Conservation (phyloP, 179 eudicot genomes). For the Carnegiea gigantea region DNA sequence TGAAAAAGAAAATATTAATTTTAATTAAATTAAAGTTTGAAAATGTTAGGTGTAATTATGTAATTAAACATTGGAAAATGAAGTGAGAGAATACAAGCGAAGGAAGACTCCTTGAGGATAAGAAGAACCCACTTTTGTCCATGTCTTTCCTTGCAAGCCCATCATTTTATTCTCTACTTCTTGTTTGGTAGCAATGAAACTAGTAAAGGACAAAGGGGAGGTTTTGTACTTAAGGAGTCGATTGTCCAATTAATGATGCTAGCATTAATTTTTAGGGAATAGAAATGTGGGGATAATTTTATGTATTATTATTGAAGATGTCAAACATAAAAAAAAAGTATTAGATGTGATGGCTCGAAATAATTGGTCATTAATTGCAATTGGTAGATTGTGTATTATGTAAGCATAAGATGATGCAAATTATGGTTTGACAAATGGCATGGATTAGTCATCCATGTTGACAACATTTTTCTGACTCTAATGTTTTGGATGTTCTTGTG, state of each 20-base stretch:
- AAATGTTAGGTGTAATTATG: neutral
- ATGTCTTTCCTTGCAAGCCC: neutral
- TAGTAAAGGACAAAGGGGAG: neutral
- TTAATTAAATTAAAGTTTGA: neutral
- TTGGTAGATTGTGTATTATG: neutral
- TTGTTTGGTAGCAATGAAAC: slow-evolving; percentile 1
- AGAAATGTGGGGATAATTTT: neutral
- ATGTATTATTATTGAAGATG: neutral
- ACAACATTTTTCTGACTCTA: neutral
- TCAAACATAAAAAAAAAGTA: neutral
- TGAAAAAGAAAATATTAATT: no score
- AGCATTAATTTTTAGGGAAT: neutral
- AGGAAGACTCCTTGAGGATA: slow-evolving; percentile 7
- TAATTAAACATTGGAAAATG: slow-evolving; percentile 27
- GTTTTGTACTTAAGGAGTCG: neutral
- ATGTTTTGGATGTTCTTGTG: neutral
- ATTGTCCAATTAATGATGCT: neutral
- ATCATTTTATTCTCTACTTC: neutral
- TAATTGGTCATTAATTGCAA: slow-evolving; percentile 1
- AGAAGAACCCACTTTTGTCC: slow-evolving; percentile 20
- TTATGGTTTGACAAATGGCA: neutral
- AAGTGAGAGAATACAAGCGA: slow-evolving; percentile 1
- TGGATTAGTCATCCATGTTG: neutral
- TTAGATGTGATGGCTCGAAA: neutral
- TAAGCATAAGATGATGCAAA: neutral